Evolutionary conservation across 2,329 filamentous ascomycete species (phyloP), one percentile per base, ranked within the genome.

Genomic region (Xylaria sp.): DNA sequence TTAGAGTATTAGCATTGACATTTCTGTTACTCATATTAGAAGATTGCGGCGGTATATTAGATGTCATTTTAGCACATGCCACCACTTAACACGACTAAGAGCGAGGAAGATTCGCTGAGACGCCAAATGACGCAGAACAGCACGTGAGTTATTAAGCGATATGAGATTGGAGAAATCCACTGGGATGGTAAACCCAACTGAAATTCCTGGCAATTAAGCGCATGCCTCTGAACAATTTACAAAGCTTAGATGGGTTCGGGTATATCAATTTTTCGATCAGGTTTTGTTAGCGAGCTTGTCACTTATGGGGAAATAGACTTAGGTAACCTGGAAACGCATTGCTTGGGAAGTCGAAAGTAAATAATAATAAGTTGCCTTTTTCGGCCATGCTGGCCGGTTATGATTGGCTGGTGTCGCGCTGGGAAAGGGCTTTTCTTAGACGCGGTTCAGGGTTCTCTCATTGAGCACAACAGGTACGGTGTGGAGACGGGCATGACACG

Each of bases 311-410:
- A 41, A 20, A 23, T 48, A 18, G 3, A 23, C n/a, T 23, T 63
- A 65, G 13, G 23, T 28, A 70, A 76, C 75, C 74, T 72, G 75
- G 75, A 70, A 72, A 76, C 72, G 73, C 68, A 58, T 51, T 60
- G 59, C 54, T 66, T 5, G 39, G 39, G n/a, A 23, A 48, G 8
- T 8, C 9, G 44, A 68, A 69, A 72, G 69, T 67, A 66, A 64
- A 76, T 74, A 74, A 73, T 75, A 77, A 78, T 76, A 77, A 75
- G 70, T 76, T 77, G 74, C 76, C 76, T 32, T 70, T 77, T 78
- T 74, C 32, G 74, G 76, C 61, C 55, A 70, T 71, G 66, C 64
- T 66, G 56, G 20, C 34, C 41, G 25, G 60, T 23, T 68, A 46
- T 78, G 71, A 78, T 78, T 78, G 76, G 76, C 50, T 63, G 66